Base-by-base conservation (phyloP, 73 alveolate genomes). In the Paraurostyla sp. region DNA sequence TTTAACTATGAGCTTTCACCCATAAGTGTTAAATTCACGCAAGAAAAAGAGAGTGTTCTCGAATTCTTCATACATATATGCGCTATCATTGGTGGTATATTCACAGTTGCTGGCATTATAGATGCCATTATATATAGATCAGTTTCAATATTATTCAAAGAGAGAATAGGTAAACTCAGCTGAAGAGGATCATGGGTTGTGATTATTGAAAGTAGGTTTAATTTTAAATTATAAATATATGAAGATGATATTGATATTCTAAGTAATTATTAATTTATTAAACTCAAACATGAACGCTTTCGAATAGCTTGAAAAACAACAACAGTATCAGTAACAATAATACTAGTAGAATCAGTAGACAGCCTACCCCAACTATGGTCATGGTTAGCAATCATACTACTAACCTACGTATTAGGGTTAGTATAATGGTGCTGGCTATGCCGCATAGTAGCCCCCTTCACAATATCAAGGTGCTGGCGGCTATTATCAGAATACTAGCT, bases 71-170 rank as follows among this genome's bases (percentile, higher is more conserved):
- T 94, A 41, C 92, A 97, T 90, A 92, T 98, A 46, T 97, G 99
- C 90, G 99, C 99, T 33, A 98, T 98, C 59, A 88, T 98, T n/a
- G 99, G 99, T 65, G 99, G 99, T 45, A 97, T 98, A 41, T 98
- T 97, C 91, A 97, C 99, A 27, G 98, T 98, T 51, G 97, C 99
- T 54, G 99, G 99, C 25, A 86, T 98, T 35, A 83, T 98, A 27
- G 99, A 97, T 76, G 83, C 96, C 27, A 80, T 93, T 83, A 52
- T 95, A 32, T 96, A 93, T 76, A 81, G 90, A 48, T 80, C 97
- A 23, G 92, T 92, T 18, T 71, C 89, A 36, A 82, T 71, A 15
- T 30, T 94, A 0, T 96, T 94, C 45, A 94, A 89, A 68, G 83
- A 92, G 60, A 80, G 90, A 46, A 92, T 92, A 65, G 98, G 98